These are phyloP conservation scores for Martensiomyces pterosporus DNA, from an alignment of 192 early-diverging fungal species.

Conservation along the genomic window DNA sequence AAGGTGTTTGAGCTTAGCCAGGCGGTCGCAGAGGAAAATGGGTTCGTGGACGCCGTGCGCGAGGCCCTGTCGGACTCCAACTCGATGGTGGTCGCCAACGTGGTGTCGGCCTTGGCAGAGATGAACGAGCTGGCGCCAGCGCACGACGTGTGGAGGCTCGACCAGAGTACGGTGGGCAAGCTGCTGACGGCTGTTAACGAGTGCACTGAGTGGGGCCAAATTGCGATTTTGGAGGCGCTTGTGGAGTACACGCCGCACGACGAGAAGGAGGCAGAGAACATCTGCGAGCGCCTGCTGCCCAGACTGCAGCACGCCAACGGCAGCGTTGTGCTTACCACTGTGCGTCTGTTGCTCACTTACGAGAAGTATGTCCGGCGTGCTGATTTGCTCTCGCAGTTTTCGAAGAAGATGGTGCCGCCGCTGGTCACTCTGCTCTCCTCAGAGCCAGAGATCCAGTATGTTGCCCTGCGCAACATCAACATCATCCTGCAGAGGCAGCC, in stretches of 20 bases:
- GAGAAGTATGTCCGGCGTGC: constrained; percentile 61
- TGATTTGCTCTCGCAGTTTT: constrained; percentile 65
- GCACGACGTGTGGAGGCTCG: constrained; percentile 74
- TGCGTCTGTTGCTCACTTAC: constrained; percentile 60
- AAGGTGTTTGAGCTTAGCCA: constrained; percentile 93
- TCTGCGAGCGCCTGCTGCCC: constrained; percentile 88
- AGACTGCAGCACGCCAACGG: constrained; percentile 95
- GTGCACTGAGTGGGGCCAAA: constrained; percentile 99
- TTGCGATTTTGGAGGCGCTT: constrained; percentile 85
- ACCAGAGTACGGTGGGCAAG: constrained; percentile 65
- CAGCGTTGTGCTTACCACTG: constrained; percentile 88
- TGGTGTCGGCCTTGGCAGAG: constrained; percentile 86
- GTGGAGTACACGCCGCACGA: constrained; percentile 72
- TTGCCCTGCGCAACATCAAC: constrained; percentile 94
- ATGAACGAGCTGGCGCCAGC: constrained; percentile 74
- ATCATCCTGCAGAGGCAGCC: constrained; percentile 87
- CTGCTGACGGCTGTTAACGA: constrained; percentile 94
- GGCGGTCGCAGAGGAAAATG: constrained; percentile 84
- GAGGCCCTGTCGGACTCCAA: constrained; percentile 92
- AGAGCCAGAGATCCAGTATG: constrained; percentile 94
- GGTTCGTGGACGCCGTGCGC: constrained; percentile 79
- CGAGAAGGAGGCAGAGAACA: constrained; percentile 77
- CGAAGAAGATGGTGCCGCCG: constrained; percentile 92
- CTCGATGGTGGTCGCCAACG: constrained; percentile 97
- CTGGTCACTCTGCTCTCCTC: constrained; percentile 87